Conservation (phyloP, 2,329 filamentous ascomycete species). For the Leptographium radiaticola region DNA sequence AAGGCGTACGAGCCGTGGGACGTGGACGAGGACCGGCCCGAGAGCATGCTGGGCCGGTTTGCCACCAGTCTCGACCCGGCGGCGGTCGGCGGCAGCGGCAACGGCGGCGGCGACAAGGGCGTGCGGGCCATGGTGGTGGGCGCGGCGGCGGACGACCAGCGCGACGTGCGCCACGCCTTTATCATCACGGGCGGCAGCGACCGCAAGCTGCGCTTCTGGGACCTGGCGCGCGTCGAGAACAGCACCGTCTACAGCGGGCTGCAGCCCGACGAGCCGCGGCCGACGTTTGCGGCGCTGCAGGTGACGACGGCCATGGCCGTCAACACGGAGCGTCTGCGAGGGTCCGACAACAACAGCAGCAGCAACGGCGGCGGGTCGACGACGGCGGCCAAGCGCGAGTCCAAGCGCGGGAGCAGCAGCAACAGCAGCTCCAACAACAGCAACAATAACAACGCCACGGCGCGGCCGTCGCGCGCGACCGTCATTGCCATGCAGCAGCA, state of each 20-base stretch:
- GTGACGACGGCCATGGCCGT: slow-evolving; percentile 50
- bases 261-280: slow-evolving; percentile 53
- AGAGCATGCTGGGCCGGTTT: slow-evolving; percentile 77
- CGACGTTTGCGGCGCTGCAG: slow-evolving; percentile 56
- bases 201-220: slow-evolving; percentile 89
- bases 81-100: slow-evolving; percentile 19
- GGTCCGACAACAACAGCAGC: slow-evolving; percentile 15
- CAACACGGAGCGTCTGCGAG: slow-evolving; percentile 48
- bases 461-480: slow-evolving; percentile 55
- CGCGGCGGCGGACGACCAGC: slow-evolving; percentile 31
- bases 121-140: slow-evolving; percentile 64
- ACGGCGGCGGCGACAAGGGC: slow-evolving; percentile 46
- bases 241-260: slow-evolving; percentile 73
- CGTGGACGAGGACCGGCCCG: slow-evolving; percentile 77
- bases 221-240: slow-evolving; percentile 63
- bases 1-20: slow-evolving; percentile 73
- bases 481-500: slow-evolving; percentile 84
- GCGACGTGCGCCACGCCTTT: slow-evolving; percentile 67
- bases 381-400: neutral
- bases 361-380: slow-evolving; percentile 4
- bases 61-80: slow-evolving; percentile 58
- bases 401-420: too few species aligned
- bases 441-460: slow-evolving; percentile 16
- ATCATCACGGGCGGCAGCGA: slow-evolving; percentile 81
- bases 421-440: slow-evolving; percentile 12